phyloP scores from a whole-genome alignment of 2,329 filamentous ascomycete genomes.

The Colletotrichum brevisporum region DNA sequence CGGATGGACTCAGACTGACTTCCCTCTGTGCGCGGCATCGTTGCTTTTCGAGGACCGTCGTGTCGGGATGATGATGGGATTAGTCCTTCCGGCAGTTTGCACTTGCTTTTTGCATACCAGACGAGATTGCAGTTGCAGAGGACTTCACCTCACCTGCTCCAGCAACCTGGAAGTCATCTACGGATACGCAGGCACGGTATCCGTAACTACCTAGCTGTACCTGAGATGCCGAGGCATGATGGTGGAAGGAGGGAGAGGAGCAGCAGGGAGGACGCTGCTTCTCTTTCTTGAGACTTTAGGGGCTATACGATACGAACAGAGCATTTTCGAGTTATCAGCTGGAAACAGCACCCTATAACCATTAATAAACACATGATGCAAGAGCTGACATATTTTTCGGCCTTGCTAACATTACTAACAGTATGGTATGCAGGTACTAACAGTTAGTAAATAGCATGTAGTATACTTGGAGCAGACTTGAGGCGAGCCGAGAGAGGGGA shows the following conservation, averaged over 20 bases:
- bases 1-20: conserved; percentile 16
- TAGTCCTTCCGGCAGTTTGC: conserved; percentile 13
- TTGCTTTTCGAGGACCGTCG: conserved; percentile 15
- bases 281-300: conserved; percentile 16
- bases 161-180: background rate
- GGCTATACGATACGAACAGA: background rate
- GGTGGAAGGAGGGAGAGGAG: background rate
- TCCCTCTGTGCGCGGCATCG: background rate
- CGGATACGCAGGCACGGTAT: no score
- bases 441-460: background rate
- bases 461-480: conserved; percentile 25
- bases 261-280: conserved; percentile 28
- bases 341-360: background rate
- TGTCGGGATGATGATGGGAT: conserved; percentile 11
- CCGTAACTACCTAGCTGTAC: no score
- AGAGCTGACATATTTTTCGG: conserved; percentile 20
- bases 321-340: background rate
- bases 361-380: conserved; percentile 24
- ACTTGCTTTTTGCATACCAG: background rate
- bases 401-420: background rate
- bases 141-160: background rate
- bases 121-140: conserved; percentile 16
- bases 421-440: no score
- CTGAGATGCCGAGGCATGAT: no score
- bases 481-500: conserved; percentile 10